phyloP scores from a whole-genome alignment of 2,329 filamentous ascomycete genomes.

The Trichoderma atroviride region DNA sequence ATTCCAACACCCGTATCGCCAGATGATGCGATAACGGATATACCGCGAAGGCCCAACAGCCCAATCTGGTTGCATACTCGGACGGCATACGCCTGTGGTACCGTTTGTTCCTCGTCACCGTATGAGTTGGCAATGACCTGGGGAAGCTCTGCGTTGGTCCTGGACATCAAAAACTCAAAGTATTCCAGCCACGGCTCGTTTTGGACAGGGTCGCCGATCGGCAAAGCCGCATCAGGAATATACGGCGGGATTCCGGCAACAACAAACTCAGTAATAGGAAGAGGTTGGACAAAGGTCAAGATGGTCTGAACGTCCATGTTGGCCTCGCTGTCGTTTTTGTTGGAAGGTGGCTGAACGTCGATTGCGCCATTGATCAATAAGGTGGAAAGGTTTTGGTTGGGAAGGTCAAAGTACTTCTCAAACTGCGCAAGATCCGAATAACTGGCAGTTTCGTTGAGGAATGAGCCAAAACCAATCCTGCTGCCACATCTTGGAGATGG shows the following conservation, averaged over 20 bases:
- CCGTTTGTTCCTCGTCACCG: constrained; percentile 59
- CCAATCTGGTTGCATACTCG: constrained; percentile 58
- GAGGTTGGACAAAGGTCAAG: constrained; percentile 23
- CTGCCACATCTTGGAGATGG: constrained; percentile 22
- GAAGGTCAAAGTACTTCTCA: constrained; percentile 3
- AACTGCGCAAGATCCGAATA: constrained; percentile 25
- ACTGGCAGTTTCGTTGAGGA: constrained; percentile 25
- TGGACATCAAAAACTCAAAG: constrained; percentile 52
- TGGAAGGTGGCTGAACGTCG: constrained; percentile 16
- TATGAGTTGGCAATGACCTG: constrained; percentile 62
- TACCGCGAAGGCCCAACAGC: constrained; percentile 55
- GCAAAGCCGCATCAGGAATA: constrained; percentile 9
- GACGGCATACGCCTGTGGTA: constrained; percentile 54
- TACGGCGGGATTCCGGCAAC: constrained; percentile 13
- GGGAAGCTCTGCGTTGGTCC: constrained; percentile 50
- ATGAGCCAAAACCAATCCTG: constrained; percentile 26
- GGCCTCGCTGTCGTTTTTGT: constrained; percentile 25
- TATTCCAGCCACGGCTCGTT: constrained; percentile 63
- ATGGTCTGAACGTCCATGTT: constrained; percentile 30
- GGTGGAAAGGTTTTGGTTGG: constrained; percentile 24
- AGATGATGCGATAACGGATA: constrained; percentile 53
- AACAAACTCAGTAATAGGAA: constrained; percentile 26
- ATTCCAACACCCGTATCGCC: constrained; percentile 55
- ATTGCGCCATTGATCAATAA: constrained; percentile 16
- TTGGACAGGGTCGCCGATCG: background rate